Evolutionary conservation across 2,329 filamentous ascomycete genomes (phyloP).

Genomic region (Penicillium griseofulvum): DNA sequence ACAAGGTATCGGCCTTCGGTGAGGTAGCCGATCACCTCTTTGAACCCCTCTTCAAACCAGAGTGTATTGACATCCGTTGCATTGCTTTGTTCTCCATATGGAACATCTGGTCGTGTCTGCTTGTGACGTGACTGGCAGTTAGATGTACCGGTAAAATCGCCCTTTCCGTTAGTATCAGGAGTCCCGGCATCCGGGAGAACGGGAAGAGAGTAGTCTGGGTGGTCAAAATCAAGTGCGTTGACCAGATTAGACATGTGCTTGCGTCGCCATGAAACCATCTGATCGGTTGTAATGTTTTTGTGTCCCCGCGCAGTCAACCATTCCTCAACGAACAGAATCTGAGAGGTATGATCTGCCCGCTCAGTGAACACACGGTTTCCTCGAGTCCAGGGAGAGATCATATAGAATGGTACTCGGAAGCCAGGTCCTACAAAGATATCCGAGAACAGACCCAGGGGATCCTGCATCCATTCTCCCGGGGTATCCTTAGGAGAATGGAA

Average conservation of each 20-base stretch:
- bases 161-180: conserved; percentile 44
- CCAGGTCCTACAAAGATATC: conserved; percentile 46
- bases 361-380: conserved; percentile 55
- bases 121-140: conserved; percentile 45
- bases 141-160: conserved; percentile 48
- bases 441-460: conserved; percentile 44
- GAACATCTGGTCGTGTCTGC: conserved; percentile 45
- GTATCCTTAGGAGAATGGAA: conserved; percentile 51
- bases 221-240: conserved; percentile 48
- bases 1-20: conserved; percentile 57
- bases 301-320: conserved; percentile 49
- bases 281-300: conserved; percentile 38
- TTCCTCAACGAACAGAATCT: conserved; percentile 55
- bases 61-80: conserved; percentile 29
- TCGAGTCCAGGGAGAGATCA: conserved; percentile 57
- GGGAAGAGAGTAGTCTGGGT: conserved; percentile 52
- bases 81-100: conserved; percentile 47
- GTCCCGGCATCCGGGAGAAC: conserved; percentile 44
- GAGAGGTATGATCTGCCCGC: conserved; percentile 55
- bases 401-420: conserved; percentile 55
- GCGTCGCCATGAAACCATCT: conserved; percentile 50
- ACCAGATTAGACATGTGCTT: conserved; percentile 50
- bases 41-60: conserved; percentile 55
- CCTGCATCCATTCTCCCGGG: conserved; percentile 54
- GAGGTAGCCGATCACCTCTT: conserved; percentile 51